phyloP scores from a whole-genome alignment of 371 early-diverging fungal species.

The Rhizopus microsporus region DNA sequence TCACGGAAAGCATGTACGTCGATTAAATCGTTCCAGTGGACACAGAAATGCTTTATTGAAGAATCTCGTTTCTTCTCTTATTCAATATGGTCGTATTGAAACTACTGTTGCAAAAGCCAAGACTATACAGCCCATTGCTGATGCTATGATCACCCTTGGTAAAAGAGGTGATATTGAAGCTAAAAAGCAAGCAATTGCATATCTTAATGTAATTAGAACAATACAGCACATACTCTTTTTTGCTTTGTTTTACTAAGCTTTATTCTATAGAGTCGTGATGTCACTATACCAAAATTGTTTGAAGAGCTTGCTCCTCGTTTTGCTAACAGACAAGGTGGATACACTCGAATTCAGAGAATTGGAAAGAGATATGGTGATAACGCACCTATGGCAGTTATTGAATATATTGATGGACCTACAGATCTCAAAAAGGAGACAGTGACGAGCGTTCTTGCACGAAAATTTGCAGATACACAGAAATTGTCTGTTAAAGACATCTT shows the following conservation, averaged over 20 bases:
- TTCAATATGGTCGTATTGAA: conserved; percentile 88
- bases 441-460: conserved; percentile 49
- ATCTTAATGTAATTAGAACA: conserved; percentile 53
- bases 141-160: conserved; percentile 83
- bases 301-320: conserved; percentile 85
- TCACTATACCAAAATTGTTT: conserved; percentile 83
- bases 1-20: conserved; percentile 71
- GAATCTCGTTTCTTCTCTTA: conserved; percentile 85
- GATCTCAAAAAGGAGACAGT: conserved; percentile 60
- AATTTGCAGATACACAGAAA: conserved; percentile 21
- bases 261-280: conserved; percentile 58
- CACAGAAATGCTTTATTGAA: conserved; percentile 85
- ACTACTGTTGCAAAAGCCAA: conserved; percentile 96
- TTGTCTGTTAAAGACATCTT: conserved; percentile 32
- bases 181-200: conserved; percentile 61
- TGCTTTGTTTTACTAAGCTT: background rate
- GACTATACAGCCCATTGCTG: conserved; percentile 83
- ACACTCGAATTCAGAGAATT: conserved; percentile 84
- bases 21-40: conserved; percentile 69
- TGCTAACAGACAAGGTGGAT: conserved; percentile 82
- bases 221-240: background rate
- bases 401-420: conserved; percentile 70
- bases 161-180: conserved; percentile 71
- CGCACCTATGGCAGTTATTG: conserved; percentile 91
- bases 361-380: conserved; percentile 85